Conservation (phyloP, 2,329 filamentous ascomycete species). For the Aspergillus glaucus region DNA sequence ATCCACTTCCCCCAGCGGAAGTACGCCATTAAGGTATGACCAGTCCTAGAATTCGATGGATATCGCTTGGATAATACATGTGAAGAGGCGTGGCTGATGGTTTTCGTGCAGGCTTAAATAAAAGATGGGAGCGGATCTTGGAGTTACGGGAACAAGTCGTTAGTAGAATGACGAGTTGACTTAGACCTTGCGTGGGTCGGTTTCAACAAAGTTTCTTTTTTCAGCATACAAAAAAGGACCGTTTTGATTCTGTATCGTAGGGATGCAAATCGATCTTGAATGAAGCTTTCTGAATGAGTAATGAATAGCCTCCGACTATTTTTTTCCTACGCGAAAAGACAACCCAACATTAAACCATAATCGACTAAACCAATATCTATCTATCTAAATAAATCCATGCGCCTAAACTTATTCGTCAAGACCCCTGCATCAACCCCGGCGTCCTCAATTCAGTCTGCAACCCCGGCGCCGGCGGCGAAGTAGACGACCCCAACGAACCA, state of each 20-base stretch:
- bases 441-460: constrained; percentile 4
- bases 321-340: constrained; percentile 2
- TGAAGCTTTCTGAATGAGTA: constrained; percentile 33
- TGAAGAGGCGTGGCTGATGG: constrained; percentile 6
- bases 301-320: constrained; percentile 7
- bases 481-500: neutral
- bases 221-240: constrained; percentile 22
- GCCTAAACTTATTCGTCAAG: neutral
- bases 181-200: constrained; percentile 25
- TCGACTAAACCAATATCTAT: neutral
- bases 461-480: neutral
- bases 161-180: constrained; percentile 25
- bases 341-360: too few relatives aligned
- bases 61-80: constrained; percentile 3
- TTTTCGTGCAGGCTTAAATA: constrained; percentile 25
- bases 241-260: constrained; percentile 35
- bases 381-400: neutral
- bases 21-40: constrained; percentile 94
- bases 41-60: neutral
- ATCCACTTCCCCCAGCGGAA: constrained; percentile 98
- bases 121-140: constrained; percentile 8
- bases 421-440: constrained; percentile 6
- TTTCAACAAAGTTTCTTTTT: constrained; percentile 20
- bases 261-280: constrained; percentile 33
- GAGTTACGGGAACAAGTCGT: constrained; percentile 29